Conservation (phyloP, 495 filamentous ascomycete species). For the Penicillium antarcticum region DNA sequence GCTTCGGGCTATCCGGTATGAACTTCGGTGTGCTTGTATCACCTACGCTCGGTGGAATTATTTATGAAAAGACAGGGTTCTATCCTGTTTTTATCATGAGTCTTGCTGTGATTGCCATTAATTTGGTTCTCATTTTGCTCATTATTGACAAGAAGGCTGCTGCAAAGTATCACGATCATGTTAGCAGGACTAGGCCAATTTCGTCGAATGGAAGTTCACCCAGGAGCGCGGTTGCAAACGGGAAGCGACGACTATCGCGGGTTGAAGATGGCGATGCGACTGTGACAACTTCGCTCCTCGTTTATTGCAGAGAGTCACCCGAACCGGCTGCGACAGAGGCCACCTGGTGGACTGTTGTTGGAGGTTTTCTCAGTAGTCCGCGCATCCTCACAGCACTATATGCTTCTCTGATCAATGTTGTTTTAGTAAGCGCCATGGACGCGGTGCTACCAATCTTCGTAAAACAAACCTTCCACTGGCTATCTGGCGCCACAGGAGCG, state of each 20-base stretch:
- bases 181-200: background rate
- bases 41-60: slow-evolving; percentile 1
- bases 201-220: background rate
- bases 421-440: slow-evolving; percentile 2
- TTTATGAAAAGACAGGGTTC: slow-evolving; percentile 4
- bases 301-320: background rate
- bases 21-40: slow-evolving; percentile 6
- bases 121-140: background rate
- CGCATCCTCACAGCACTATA: slow-evolving; percentile 1
- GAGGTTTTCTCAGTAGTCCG: background rate
- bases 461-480: slow-evolving; percentile 3
- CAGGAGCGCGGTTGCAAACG: background rate
- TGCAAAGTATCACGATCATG: background rate
- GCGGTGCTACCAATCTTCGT: background rate
- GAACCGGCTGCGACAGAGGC: background rate
- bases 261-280: background rate
- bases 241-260: background rate
- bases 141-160: slow-evolving; percentile 2
- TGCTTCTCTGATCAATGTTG: slow-evolving; percentile 1
- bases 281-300: background rate
- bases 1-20: slow-evolving; percentile 6
- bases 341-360: slow-evolving; percentile 2
- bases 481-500: slow-evolving; percentile 1
- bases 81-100: slow-evolving; percentile 5
- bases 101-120: background rate